Base-by-base conservation (phyloP, 768 basidiomycete species). In the Rhizopogon vesiculosus region DNA sequence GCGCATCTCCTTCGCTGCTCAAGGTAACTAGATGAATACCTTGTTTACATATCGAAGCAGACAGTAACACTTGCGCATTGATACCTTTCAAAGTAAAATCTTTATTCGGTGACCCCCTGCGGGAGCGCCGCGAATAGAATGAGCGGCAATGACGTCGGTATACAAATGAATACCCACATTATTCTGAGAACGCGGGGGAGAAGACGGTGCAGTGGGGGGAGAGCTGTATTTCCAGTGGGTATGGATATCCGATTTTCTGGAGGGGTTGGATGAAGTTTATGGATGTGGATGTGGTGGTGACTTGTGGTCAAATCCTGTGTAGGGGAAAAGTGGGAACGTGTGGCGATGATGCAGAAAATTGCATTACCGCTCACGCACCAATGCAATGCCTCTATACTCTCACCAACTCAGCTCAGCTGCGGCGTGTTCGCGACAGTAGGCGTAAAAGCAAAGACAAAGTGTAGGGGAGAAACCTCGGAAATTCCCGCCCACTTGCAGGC, bases 31-130 rank as follows among this genome's bases (percentile, higher is more conserved):
- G 42, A 56, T 66, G 12, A 67, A 59, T 28, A 49, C 5, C 15
- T 38, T 4, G 33, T 19, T 35, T 3, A 38, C 35, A 38, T 19
- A 49, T 35, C 46, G 8, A 19, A 22, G 46, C 29, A 13, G 29
- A 59, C 56, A 52, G 3, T 40, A 52, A 51, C 5, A 59, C 69
- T 42, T 12, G 69, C 70, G 48, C 44, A 44, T 62, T 41, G 56
- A 63, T 61, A 28, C 25, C 28, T 50, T 62, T 71, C 59, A 68
- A 60, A 50, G 41, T 8, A 1, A 58, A 51, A 16, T 51, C 59
- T 40, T 54, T 59, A 57, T 60, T 57, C 40, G 63, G 62, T 18
- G 69, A 62, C 58, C 58, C 68, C 68, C 68, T 69, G 38, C 45
- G 38, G 62, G 60, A 44, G 58, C 54, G 53, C 62, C 56, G 25